Evolutionary conservation across 108 stramenopile genomes (phyloP), one percentile per base, ranked within the genome.

Genomic region (Skeletonema costatum): DNA sequence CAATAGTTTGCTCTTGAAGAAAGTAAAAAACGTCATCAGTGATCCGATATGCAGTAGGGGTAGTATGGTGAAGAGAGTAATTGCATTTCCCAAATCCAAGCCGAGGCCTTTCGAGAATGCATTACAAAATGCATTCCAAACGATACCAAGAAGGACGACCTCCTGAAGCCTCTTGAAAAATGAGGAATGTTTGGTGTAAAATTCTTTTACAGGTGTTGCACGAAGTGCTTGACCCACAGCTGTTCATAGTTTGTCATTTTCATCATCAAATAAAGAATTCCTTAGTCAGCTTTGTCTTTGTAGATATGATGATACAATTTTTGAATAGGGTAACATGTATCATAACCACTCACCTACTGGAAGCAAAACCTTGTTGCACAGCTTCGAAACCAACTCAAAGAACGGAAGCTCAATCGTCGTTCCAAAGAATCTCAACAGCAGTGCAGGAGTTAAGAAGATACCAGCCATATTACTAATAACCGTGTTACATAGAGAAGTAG

Each of bases 121-220:
- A 62, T 93, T 93, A 58, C 92, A 96, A 66, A 98, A 98, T 14
- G 96, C 93, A 81, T 94, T 97, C 93, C 91, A 96, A 30, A 96
- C 93, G 29, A 98, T 96, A 48, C 89, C 91, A 68, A 98, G 84
- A 33, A 98, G 76, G 16, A 94, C 84, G 17, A 85, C 88, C 79
- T 96, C 95, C 50, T 93, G 90, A 38, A 92, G 82, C 64, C 89
- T 79, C 75, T 96, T 96, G 84, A 89, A 94, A 14, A 78, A 69
- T 60, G 86, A 87, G 2, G 85, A 61, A 46, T 90, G 74, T 9
- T 84, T 83, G 6, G 77, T 70, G 81, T 89, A 91, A 46, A 93
- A 25, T 4, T 75, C 73, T 67, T 88, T 92, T 10, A 81, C 73
- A 4, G 76, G 71, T 5, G 87, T 90, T 25, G 83, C 78, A 6